Percentiles rank a stretch among this genome's conserved stretches.
Conservation (phyloP, 2,329 filamentous ascomycete genomes). For the Metarhizium robertsii region DNA sequence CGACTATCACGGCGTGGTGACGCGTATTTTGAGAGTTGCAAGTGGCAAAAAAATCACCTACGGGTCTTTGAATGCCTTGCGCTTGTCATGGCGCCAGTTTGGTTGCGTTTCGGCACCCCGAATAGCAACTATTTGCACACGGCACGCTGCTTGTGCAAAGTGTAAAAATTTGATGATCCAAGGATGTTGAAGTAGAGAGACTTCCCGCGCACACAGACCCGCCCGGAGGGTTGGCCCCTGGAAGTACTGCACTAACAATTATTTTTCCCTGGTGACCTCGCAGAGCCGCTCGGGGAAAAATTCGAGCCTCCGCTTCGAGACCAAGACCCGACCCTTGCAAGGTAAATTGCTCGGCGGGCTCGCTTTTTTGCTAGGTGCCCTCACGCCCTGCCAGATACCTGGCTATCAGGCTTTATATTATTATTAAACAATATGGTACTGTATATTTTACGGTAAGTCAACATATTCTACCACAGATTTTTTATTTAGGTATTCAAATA, state of each 20-base stretch:
- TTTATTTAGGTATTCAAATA: no score
- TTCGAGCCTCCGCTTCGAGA: neutral
- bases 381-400: no score
- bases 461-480: no score
- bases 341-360: no score
- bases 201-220: constrained; percentile 17
- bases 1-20: neutral
- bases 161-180: constrained; percentile 19
- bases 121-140: neutral
- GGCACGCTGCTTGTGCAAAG: neutral
- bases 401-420: no score
- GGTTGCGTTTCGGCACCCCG: neutral
- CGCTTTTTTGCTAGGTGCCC: no score
- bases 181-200: constrained; percentile 19
- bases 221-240: constrained; percentile 10
- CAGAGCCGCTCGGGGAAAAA: neutral
- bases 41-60: neutral
- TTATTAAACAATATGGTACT: no score
- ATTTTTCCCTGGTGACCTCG: constrained; percentile 9
- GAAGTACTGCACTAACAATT: constrained; percentile 32
- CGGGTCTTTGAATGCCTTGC: neutral
- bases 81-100: neutral
- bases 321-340: neutral
- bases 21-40: neutral
- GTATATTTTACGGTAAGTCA: no score